Conservation (phyloP, 2,329 filamentous ascomycete species). For the Didymella pinodella region DNA sequence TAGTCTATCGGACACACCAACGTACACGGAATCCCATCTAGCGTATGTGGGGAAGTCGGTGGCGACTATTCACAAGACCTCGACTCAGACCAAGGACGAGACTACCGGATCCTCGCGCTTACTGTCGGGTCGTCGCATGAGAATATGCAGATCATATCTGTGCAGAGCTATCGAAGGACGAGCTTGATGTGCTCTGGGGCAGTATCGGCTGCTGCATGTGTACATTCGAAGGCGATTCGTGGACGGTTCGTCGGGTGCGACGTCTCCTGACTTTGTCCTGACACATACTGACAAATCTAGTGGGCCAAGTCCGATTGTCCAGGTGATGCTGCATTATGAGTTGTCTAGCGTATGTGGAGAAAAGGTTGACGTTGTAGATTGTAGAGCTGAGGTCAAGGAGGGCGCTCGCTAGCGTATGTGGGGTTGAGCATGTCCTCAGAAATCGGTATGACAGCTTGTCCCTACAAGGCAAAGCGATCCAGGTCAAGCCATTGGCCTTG, state of each 20-base stretch:
- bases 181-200: neutral
- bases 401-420: constrained; percentile 39
- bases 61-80: constrained; percentile 22
- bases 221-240: constrained; percentile 25
- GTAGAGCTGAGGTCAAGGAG: constrained; percentile 27
- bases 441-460: constrained; percentile 26
- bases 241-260: neutral
- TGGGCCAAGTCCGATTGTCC: constrained; percentile 7
- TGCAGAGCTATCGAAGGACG: constrained; percentile 1
- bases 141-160: neutral
- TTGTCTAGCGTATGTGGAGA: constrained; percentile 45
- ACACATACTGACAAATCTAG: constrained; percentile 20
- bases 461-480: constrained; percentile 33
- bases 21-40: constrained; percentile 15
- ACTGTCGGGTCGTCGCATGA: constrained; percentile 25
- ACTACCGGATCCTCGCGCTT: constrained; percentile 12
- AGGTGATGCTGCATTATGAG: constrained; percentile 27
- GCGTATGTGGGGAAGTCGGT: constrained; percentile 28
- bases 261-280: constrained; percentile 28
- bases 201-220: neutral
- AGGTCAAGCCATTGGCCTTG: constrained; percentile 3
- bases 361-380: constrained; percentile 31
- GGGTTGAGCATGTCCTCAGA: constrained; percentile 32
- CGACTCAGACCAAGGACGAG: constrained; percentile 5
- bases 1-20: constrained; percentile 24